Conservation (phyloP, 495 filamentous ascomycete species). For the Aspergillus indologenus region DNA sequence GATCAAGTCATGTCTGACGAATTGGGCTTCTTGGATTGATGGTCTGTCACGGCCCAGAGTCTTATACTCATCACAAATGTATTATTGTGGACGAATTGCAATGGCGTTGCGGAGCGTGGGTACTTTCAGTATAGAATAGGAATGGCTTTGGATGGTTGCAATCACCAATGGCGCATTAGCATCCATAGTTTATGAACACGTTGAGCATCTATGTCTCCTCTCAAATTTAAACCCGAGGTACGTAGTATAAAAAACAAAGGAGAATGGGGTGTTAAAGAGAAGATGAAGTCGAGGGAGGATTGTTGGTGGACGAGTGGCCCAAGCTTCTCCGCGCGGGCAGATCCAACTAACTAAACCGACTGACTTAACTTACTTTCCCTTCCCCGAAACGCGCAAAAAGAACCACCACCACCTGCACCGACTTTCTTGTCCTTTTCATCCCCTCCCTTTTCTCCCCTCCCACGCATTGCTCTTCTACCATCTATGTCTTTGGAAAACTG, state of each 20-base stretch:
- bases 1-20: constrained; percentile 55
- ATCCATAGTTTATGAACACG: too few species aligned
- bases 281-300: neutral
- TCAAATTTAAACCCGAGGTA: too few species aligned
- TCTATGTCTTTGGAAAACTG: neutral
- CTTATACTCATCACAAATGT: neutral
- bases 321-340: constrained; percentile 36
- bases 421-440: neutral
- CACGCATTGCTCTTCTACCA: neutral
- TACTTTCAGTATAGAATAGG: neutral
- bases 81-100: neutral
- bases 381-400: constrained; percentile 9
- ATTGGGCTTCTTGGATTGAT: constrained; percentile 55
- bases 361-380: neutral
- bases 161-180: neutral
- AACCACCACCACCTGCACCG: constrained; percentile 10
- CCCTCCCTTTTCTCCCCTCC: neutral
- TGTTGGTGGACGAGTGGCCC: constrained; percentile 28
- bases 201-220: too few species aligned
- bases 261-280: too few species aligned
- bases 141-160: too few species aligned
- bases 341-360: constrained; percentile 6
- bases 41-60: neutral
- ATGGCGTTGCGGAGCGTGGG: neutral
- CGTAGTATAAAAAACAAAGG: too few species aligned